Base-by-base conservation (phyloP, 1,284 basidiomycete genomes). In the Cryptococcus wingfieldii region DNA sequence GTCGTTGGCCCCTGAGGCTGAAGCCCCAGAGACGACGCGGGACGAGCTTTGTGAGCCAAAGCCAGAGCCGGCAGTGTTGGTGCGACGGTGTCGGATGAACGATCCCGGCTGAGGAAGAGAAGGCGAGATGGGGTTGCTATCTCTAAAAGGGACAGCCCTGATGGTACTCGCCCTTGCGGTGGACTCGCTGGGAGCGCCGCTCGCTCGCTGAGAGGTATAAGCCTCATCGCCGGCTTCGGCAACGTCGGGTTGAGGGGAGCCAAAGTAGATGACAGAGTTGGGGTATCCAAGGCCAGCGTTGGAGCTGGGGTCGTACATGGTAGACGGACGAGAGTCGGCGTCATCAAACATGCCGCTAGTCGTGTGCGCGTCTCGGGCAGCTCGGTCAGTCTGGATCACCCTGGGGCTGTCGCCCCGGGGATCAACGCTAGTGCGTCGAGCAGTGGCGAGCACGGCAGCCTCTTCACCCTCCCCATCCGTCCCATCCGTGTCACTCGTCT, bases 31-130 rank as follows among this genome's bases (percentile, higher is more conserved):
- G 13, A 28, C 28, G 13, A 60, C 55, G 58, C 62, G 47, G 18
- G 52, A 41, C 16, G 54, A 38, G 27, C 43, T 38, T 28, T 51
- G 38, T 13, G 54, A 50, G 44, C 51, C 42, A 8, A 58, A 57
- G 8, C 46, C 45, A 3, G 58, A 53, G 10, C 56, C 51, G 25
- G 45, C 46, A 16, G 58, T 60, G 45, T 59, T 56, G 10, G 59
- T 62, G 4, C 58, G 54, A 47, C 60, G 53, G 38, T 66, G 65
- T 25, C 69, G 58, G 42, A 67, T 61, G 50, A 75, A 66, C 12
- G 63, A 67, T 44, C 73, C 69, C 16, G 74, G 66, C 48, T 68
- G 67, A 9, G 73, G 73, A 18, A 75, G 47, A 51, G 72, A 67
- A 16, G 73, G 73, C 10, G 73, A 75, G 46, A 72, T 48, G n/a